Evolutionary conservation across 257 asterid genomes (phyloP), one percentile per base, ranked within the genome.

Genomic region (Salvia rosmarinus): DNA sequence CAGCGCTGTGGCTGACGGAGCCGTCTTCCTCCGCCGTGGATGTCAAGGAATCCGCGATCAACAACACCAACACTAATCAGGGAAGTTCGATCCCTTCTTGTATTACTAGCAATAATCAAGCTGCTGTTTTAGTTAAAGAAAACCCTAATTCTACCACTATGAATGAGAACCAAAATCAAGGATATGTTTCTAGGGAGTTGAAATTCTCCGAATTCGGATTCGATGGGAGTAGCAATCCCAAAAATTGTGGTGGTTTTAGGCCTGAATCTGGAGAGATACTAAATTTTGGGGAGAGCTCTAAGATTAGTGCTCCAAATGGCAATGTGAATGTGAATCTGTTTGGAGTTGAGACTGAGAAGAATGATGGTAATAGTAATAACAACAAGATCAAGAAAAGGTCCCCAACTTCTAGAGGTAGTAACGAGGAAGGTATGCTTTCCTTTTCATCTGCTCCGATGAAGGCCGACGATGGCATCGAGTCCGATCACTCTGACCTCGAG

Each of bases 401-500:
- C 8, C 82, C 92, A 0, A 61, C 68, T 1, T 86, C 94, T 0
- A 75, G 86, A 47, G 86, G 82, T 7, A 83, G 88, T 59, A 83
- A 83, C n/a, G 98, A 87, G 1, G 95, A 89, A 20, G 96, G 90
- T 0, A 85, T 89, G 86, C 90, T 89, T 69, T 89, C 96, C 2
- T 89, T 89, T 35, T 75, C 86, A 17, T 89, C 97, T 0, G 82
- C 82, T n/a, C 79, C 37, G 7, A 82, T 78, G 70, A 88, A 85
- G 80, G 73, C 17, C 30, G 67, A 82, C 0, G 79, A 81, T 32
- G 79, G 51, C 23, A 64, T 80, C 0, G 96, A 89, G 7, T 87
- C 95, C 0, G 98, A 91, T 37, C 95, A 89, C 56, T 91, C 98
- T 1, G 98, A 91, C 56, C 84, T 89, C 3, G 98, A 91, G 50